Conservation (phyloP, 2,329 filamentous ascomycete genomes). For the Alternaria ethzedia region DNA sequence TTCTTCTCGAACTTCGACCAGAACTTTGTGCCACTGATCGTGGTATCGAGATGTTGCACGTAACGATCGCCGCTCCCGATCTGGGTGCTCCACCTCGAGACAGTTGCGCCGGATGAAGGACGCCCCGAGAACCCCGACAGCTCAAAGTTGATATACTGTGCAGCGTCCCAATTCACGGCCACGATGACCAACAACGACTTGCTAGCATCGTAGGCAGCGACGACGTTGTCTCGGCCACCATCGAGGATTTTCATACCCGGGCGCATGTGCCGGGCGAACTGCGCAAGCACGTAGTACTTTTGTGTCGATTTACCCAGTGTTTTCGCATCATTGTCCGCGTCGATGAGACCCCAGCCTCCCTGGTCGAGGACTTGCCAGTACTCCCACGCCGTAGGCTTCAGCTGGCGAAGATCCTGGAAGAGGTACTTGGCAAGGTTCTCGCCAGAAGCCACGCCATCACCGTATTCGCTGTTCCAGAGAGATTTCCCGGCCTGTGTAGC, state of each 20-base stretch:
- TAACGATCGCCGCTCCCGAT: slow-evolving; percentile 11
- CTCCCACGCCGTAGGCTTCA: slow-evolving; percentile 10
- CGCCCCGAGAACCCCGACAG: slow-evolving; percentile 7
- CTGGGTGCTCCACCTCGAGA: slow-evolving; percentile 8
- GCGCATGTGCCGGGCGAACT: slow-evolving; percentile 11
- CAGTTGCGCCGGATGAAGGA: not conserved
- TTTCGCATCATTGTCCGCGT: slow-evolving; percentile 11
- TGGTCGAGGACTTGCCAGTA: slow-evolving; percentile 13
- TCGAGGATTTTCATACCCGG: slow-evolving; percentile 13
- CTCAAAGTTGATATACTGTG: slow-evolving; percentile 13
- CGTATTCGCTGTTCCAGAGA: slow-evolving; percentile 14
- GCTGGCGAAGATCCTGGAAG: slow-evolving; percentile 4
- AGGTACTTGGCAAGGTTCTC: slow-evolving; percentile 5
- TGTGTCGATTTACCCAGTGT: slow-evolving; percentile 6
- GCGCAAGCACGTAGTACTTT: slow-evolving; percentile 11
- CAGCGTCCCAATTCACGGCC: slow-evolving; percentile 7
- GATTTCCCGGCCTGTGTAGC: slow-evolving; percentile 1
- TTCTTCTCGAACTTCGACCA: slow-evolving; percentile 14
- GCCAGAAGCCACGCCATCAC: slow-evolving; percentile 4
- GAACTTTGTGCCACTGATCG: slow-evolving; percentile 4
- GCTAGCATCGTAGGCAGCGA: slow-evolving; percentile 11
- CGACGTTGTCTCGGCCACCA: slow-evolving; percentile 5
- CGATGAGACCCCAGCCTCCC: slow-evolving; percentile 9
- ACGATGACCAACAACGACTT: slow-evolving; percentile 8
- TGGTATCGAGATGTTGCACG: slow-evolving; percentile 5